Base-by-base conservation (phyloP, 176 grass and related monocot species). In the Puya raimondii region DNA sequence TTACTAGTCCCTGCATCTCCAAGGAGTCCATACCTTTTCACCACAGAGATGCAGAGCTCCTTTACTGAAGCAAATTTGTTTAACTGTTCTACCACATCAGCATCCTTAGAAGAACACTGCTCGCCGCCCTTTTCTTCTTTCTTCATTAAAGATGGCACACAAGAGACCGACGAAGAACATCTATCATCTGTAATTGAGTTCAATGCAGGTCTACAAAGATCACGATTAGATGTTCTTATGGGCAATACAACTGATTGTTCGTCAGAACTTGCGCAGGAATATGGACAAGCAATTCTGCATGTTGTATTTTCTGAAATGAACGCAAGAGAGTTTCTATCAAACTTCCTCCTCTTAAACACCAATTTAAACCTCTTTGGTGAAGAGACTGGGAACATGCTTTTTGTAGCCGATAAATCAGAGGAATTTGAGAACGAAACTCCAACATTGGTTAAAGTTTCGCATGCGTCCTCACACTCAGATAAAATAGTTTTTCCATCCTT, bases 21-120 rank as follows among this genome's bases (percentile, higher is more conserved):
- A 14, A 58, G 67, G 20, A 82, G 68, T 50, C 74, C 80, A 64
- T 95, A 51, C 15, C 53, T 74, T 80, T 49, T 74, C 9, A 90
- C 81, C n/a, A 87, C 68, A 49, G 47, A 78, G 49, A 90, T 87
- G 87, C 91, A 95, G 58, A 90, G 23, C 13, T 95, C 56, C 72
- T 69, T 89, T 12, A 59, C 26, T 63, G 73, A 81, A 57, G 16
- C 63, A 53, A 78, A 74, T 65, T 84, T 76, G 50, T 9, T 47
- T 51, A 75, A 53, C 68, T 67, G 61, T 73, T 89, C 78, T 59
- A 73, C 22, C 14, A 12, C 53, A 20, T 74, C 50, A 33, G 11
- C 72, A 86, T 87, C 68, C 64, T 65, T 63, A 11, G 61, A 79
- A 23, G 78, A 84, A 80, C 79, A 76, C 25, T 93, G 56, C 23